Evolutionary conservation across 495 filamentous ascomycete genomes (phyloP).

Genomic region (Alectoria sarmentosa): DNA sequence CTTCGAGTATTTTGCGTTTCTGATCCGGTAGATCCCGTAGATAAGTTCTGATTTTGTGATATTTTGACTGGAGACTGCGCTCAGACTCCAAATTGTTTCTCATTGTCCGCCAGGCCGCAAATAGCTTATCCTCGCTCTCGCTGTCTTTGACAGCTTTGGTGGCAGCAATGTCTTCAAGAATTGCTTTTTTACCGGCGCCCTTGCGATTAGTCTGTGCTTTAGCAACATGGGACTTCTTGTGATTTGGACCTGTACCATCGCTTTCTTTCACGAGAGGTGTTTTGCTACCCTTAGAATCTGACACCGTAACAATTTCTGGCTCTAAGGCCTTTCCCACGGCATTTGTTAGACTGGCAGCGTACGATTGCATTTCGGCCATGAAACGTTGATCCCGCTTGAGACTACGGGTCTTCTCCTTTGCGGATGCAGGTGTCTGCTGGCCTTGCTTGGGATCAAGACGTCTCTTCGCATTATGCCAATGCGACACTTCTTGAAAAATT

Average conservation of each 20-base stretch:
- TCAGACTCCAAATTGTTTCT: slow-evolving; percentile 29
- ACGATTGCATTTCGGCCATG: slow-evolving; percentile 56
- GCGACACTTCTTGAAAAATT: slow-evolving; percentile 51
- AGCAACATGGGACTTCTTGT: slow-evolving; percentile 26
- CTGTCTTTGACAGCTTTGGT: slow-evolving; percentile 37
- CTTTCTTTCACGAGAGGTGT: slow-evolving; percentile 15
- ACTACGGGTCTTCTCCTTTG: slow-evolving; percentile 28
- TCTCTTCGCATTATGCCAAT: slow-evolving; percentile 59
- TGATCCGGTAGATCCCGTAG: slow-evolving; percentile 27
- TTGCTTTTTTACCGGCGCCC: slow-evolving; percentile 26
- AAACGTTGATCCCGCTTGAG: slow-evolving; percentile 44
- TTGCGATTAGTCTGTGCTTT: slow-evolving; percentile 24
- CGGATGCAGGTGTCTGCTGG: slow-evolving; percentile 18
- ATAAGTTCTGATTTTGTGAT: slow-evolving; percentile 30
- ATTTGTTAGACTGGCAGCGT: slow-evolving; percentile 65
- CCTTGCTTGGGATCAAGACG: slow-evolving; percentile 39
- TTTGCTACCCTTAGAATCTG: slow-evolving; percentile 17
- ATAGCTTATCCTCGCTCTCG: slow-evolving; percentile 25
- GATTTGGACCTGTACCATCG: slow-evolving; percentile 24
- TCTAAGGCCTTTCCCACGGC: slow-evolving; percentile 54
- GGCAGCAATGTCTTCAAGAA: slow-evolving; percentile 19
- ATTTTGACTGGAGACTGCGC: slow-evolving; percentile 27
- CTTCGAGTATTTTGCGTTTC: slow-evolving; percentile 28
- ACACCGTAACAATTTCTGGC: slow-evolving; percentile 51
- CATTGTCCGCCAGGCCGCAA: slow-evolving; percentile 31